Base-by-base conservation (phyloP, 2,329 filamentous ascomycete genomes). In the Trichoderma harzianum region DNA sequence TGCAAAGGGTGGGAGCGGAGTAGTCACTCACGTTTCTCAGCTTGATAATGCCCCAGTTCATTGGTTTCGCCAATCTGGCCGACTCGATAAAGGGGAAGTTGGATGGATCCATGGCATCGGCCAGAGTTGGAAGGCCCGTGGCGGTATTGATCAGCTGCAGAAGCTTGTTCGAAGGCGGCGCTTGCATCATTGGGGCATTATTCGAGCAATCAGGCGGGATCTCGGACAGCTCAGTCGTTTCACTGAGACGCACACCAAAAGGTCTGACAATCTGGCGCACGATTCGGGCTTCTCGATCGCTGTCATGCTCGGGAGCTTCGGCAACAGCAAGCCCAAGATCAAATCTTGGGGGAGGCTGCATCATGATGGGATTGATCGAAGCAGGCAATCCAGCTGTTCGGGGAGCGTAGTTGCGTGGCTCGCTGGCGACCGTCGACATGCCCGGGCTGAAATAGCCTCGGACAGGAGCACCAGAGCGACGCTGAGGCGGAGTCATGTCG, bases 21-120 rank as follows among this genome's bases (percentile, higher is more conserved):
- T 8, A 4, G 11, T 14, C 5, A 82, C 86, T 81, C 75, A 87
- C 87, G 53, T 88, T 88, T 66, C 78, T 82, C 36, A 89, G 80
- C 72, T 84, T 84, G 24, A 88, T 78, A 1, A 89, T 85, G 3
- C 85, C 86, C 39, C 80, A 73, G 47, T 79, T 79, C 12, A 76
- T 74, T 0, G 79, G 76, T 10, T 77, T 74, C 1, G 77, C 73
- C 58, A 79, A 76, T 7, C 78, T 76, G 4, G 79, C 80, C 7
- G 79, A 78, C 72, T 86, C 84, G 0, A 83, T 73, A 72, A 88
- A 88, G 0, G 86, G 86, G 61, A 87, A 86, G 73, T 83, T 82
- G 7, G 74, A 72, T 0, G 81, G 76, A 16, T 79, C 75, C 70
- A 87, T 75, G 7, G 85, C 82, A 1, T 74, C 73, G 2, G 79